Evolutionary conservation across 495 filamentous ascomycete species (phyloP).

Genomic region (Eremomyces bilateralis): DNA sequence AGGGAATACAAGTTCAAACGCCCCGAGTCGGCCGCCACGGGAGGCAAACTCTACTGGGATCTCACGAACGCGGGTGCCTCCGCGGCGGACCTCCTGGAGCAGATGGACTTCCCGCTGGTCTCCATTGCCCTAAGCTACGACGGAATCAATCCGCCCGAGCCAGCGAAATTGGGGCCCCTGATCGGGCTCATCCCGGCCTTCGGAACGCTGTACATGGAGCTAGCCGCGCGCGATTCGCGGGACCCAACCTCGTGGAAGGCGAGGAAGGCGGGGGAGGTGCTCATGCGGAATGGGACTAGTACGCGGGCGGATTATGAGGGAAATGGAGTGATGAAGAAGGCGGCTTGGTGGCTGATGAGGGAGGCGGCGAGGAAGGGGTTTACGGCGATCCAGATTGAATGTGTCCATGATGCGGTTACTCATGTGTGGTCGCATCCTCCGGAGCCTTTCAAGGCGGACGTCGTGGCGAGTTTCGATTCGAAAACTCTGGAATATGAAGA

Average conservation of each 20-base stretch:
- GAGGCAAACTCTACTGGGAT: slow-evolving; percentile 24
- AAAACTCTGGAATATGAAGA: slow-evolving; percentile 4
- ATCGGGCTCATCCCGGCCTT: slow-evolving; percentile 16
- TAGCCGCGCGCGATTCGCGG: slow-evolving; percentile 10
- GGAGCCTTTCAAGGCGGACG: slow-evolving; percentile 13
- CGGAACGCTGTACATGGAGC: slow-evolving; percentile 8
- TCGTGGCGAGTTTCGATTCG: slow-evolving; percentile 1
- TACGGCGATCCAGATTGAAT: slow-evolving; percentile 19
- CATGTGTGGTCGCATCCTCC: slow-evolving; percentile 20
- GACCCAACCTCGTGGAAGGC: slow-evolving; percentile 12
- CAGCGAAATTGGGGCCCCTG: slow-evolving; percentile 11
- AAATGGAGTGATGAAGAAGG: slow-evolving; percentile 16
- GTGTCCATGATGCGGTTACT: slow-evolving; percentile 15
- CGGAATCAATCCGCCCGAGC: slow-evolving; percentile 15
- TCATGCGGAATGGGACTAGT: slow-evolving; percentile 21
- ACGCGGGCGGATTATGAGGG: slow-evolving; percentile 18
- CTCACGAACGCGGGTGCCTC: slow-evolving; percentile 12
- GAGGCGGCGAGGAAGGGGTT: slow-evolving; percentile 16
- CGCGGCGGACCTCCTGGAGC: slow-evolving; percentile 22
- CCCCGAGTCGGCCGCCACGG: slow-evolving; percentile 18
- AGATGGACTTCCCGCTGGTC: slow-evolving; percentile 27
- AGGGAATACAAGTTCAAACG: slow-evolving; percentile 23
- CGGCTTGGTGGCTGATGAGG: slow-evolving; percentile 21
- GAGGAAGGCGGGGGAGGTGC: slow-evolving; percentile 13
- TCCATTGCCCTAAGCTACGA: slow-evolving; percentile 22